These are phyloP conservation scores for Penicillium brasilianum DNA, from an alignment of 2,329 filamentous ascomycete species.

Conservation along the genomic window DNA sequence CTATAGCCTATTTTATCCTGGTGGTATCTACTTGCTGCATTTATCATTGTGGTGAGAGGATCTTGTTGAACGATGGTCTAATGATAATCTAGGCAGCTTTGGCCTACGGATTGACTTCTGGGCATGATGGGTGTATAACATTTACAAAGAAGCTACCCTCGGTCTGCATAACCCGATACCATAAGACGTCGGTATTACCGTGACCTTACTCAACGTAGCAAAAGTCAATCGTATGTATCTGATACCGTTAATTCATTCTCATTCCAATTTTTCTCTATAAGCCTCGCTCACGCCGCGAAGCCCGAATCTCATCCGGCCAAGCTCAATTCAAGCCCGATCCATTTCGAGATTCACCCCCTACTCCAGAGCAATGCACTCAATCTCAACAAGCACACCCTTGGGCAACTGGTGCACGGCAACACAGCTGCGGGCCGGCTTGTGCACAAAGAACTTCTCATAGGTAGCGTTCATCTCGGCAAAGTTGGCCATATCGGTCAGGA, in stretches of 20 bases:
- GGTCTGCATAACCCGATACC: neutral
- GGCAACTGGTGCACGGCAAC: slow-evolving; percentile 67
- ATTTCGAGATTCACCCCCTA: slow-evolving; percentile 32
- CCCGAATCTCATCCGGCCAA: neutral
- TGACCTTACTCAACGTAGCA: neutral
- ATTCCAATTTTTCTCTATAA: neutral
- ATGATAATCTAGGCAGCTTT: neutral
- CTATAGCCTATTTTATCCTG: too few species aligned
- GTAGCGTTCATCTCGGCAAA: slow-evolving; percentile 81
- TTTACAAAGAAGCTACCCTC: too few species aligned
- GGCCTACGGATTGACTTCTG: neutral
- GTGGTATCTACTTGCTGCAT: neutral
- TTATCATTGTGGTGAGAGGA: too few species aligned
- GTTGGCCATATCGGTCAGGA: slow-evolving; percentile 87
- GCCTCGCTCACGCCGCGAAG: too few species aligned
- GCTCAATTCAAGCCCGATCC: neutral
- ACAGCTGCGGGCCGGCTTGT: slow-evolving; percentile 68
- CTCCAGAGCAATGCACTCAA: slow-evolving; percentile 66
- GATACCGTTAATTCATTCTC: neutral
- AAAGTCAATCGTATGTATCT: neutral
- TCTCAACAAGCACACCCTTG: slow-evolving; percentile 68
- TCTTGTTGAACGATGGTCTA: neutral
- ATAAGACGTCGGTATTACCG: neutral
- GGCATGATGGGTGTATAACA: neutral
- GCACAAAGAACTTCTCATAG: slow-evolving; percentile 71